These are phyloP conservation scores for Capsicum baccatum DNA, from an alignment of 257 asterid genomes.

Conservation along the genomic window DNA sequence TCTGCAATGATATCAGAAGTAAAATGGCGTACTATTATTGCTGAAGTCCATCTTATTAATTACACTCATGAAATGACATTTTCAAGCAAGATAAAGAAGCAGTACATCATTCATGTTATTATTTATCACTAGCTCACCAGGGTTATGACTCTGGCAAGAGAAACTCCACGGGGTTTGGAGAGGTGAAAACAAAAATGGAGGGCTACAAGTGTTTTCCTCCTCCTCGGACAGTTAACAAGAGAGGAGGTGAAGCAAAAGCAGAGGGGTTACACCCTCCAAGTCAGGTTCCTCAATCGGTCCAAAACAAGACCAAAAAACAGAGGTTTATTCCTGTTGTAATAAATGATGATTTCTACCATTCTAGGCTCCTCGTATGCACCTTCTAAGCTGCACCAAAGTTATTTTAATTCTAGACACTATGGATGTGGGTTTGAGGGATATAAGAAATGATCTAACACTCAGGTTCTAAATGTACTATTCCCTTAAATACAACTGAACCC, in stretches of 20 bases:
- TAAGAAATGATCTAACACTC: not conserved
- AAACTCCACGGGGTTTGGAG: not conserved
- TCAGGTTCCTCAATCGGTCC: not conserved
- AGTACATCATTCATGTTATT: not conserved
- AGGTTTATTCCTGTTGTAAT: not conserved
- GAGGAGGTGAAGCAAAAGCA: conserved; percentile 22
- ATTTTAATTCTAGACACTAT: conserved; percentile 7
- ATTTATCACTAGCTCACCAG: conserved; percentile 20
- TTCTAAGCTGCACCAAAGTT: not conserved
- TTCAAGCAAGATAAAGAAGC: conserved; percentile 12
- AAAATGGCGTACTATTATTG: not conserved
- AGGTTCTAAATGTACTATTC: not conserved
- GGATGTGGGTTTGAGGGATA: too few relatives aligned
- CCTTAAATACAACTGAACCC: not conserved
- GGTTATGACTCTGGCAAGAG: not conserved
- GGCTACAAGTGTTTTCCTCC: not conserved
- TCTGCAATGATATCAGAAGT: conserved; percentile 48
- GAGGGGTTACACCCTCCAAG: not conserved
- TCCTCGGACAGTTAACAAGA: conserved; percentile 10
- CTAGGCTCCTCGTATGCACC: conserved; percentile 2
- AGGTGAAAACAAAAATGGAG: conserved; percentile 2
- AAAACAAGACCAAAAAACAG: not conserved
- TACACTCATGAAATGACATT: not conserved
- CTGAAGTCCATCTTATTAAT: not conserved
- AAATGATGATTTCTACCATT: not conserved